Conservation (phyloP, 805 yeast species). For the Wickerhamomyces bisporus region DNA sequence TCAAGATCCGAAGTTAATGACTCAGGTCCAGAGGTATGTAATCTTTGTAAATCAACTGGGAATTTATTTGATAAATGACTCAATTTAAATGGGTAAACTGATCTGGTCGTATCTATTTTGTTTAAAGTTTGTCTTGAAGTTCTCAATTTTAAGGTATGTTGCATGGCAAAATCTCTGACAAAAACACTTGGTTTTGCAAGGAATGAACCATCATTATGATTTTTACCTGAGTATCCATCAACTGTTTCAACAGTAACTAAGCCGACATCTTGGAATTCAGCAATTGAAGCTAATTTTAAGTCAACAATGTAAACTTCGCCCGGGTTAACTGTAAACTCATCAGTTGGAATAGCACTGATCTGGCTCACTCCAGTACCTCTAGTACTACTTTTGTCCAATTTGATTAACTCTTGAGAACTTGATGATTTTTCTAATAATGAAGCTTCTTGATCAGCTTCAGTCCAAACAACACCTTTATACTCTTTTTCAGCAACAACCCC, state of each 20-base stretch:
- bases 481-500: conserved; percentile 89
- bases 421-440: conserved; percentile 41
- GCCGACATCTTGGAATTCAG: conserved; percentile 53
- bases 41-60: conserved; percentile 45
- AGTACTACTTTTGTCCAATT: conserved; percentile 32
- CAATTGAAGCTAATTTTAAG: conserved; percentile 68
- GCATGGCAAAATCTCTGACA: conserved; percentile 82
- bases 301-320: conserved; percentile 90
- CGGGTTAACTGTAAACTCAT: conserved; percentile 63
- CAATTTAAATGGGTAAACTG: conserved; percentile 91
- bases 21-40: conserved; percentile 25
- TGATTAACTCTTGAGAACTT: conserved; percentile 35
- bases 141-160: conserved; percentile 69
- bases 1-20: conserved; percentile 31
- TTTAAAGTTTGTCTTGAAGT: conserved; percentile 67
- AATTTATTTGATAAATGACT: conserved; percentile 60
- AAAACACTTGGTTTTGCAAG: conserved; percentile 65
- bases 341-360: conserved; percentile 64
- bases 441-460: conserved; percentile 74
- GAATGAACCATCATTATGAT: conserved; percentile 46
- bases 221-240: conserved; percentile 60
- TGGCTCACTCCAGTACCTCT: conserved; percentile 31
- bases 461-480: conserved; percentile 88
- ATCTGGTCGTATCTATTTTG: conserved; percentile 63
- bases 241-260: conserved; percentile 62